Evolutionary conservation across 179 eudicot genomes (phyloP), one percentile per base, ranked within the genome.

Genomic region (Camellia oleifera): DNA sequence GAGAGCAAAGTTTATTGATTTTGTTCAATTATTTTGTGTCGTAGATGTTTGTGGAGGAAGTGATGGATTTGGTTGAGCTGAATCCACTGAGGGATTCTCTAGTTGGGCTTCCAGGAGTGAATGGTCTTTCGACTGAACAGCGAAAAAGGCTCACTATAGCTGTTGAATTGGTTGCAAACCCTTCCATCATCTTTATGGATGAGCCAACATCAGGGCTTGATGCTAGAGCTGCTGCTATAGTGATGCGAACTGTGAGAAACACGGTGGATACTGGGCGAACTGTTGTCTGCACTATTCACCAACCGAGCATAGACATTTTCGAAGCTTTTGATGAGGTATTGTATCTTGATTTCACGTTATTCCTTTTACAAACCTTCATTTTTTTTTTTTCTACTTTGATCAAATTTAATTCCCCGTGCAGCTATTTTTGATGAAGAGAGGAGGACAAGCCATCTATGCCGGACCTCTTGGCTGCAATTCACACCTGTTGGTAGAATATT

Each of bases 141-240:
- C 86, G 96, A 81, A 93, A 92, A 84, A 85, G 96, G 82, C 83
- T 93, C 46, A 92, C 96, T 7, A 87, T 93, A 63, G 98, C 96
- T 0, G 94, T 93, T 15, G 96, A 93, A 81, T 77, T 93, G 20
- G 97, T 93, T 74, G 95, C 97, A 4, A 91, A 91, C 74, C 95
- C 95, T 7, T 91, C 96, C 56, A 90, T 92, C 65, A 90, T 91
- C 53, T 93, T 93, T 83, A 88, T 91, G 97, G 97, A 90, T 70
- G 95, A 93, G 76, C 97, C 95, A 3, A 93, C 98, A 56, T 92
- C 98, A 1, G 97, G 98, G 2, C 93, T 93, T 67, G 98, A 93
- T 85, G 96, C 96, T 32, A 83, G 98, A 83, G 98, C 96, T 69
- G 98, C 96, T 46, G 95, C 97, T 11, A 92, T 90, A 78, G 96